Base-by-base conservation (phyloP, 1,139 yeast species). In the Hyphopichia khmerensis region DNA sequence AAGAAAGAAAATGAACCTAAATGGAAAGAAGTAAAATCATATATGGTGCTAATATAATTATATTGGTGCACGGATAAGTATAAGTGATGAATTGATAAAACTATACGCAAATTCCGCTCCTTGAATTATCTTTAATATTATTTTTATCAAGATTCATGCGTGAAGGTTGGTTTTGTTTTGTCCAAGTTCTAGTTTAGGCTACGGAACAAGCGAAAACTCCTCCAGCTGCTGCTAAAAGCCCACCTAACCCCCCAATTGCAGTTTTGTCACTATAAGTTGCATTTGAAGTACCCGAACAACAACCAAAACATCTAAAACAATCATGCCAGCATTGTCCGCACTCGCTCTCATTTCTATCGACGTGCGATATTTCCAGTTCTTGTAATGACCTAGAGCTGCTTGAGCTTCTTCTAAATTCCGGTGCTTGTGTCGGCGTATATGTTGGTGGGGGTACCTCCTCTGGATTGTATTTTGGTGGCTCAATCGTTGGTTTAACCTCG, bases 251-350 rank as follows among this genome's bases (percentile, higher is more conserved):
- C 3, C 54, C 53, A 10, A 48, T 24, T 35, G 47, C 36, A 15
- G 43, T 27, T 37, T 46, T 46, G 37, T 57, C 62, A n/a, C 51
- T 39, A 16, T 42, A 46, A 19, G 53, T 50, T 40, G 53, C 53
- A 39, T 43, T 46, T 32, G 47, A 40, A 8, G 33, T 19, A 8
- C 56, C 54, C 21, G 33, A 41, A 38, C 55, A 53, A 34, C 59
- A 51, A 3, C 57, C 58, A 40, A 52, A 55, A 33, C 61, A 55
- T 15, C 38, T 35, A 14, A 45, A 39, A 34, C 53, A 54, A 21
- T 39, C 41, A 29, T 19, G 18, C 24, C 41, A 39, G 19, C 54
- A 56, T 11, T 48, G 48, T 15, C 50, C 43, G 39, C 57, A 54
- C 39, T 49, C 50, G 8, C 52, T 40, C 40, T 50, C 52, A 21